Evolutionary conservation across 495 filamentous ascomycete genomes (phyloP).

Genomic region (Amniculicola lignicola): DNA sequence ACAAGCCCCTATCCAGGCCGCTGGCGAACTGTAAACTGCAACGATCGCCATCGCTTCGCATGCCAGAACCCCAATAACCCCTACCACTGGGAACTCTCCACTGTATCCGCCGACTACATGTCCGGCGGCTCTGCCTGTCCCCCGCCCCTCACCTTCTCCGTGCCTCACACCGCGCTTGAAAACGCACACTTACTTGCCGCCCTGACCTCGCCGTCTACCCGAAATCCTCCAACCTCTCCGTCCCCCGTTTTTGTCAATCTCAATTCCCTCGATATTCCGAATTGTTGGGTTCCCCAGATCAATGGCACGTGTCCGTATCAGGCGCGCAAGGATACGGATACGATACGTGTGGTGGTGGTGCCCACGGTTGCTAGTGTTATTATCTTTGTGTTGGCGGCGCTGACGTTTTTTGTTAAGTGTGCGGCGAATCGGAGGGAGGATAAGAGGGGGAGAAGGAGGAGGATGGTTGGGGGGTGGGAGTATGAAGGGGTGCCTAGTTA

Average conservation of each 20-base stretch:
- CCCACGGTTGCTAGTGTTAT: conserved; percentile 59
- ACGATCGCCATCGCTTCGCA: conserved; percentile 47
- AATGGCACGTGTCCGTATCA: conserved; percentile 56
- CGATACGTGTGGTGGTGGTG: conserved; percentile 53
- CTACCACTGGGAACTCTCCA: conserved; percentile 56
- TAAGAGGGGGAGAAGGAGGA: conserved; percentile 50
- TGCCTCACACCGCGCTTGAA: conserved; percentile 60
- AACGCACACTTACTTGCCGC: conserved; percentile 52
- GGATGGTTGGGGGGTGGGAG: conserved; percentile 57
- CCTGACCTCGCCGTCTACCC: neutral
- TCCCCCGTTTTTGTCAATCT: conserved; percentile 54
- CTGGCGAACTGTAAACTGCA: conserved; percentile 58
- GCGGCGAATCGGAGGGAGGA: conserved; percentile 56
- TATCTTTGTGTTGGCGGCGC: conserved; percentile 54
- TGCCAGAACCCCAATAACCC: conserved; percentile 51
- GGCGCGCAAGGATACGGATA: conserved; percentile 40
- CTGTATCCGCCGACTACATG: conserved; percentile 42
- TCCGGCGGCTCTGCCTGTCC: conserved; percentile 39
- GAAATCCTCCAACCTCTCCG: conserved; percentile 26
- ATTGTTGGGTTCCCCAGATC: conserved; percentile 59
- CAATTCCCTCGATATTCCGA: conserved; percentile 53
- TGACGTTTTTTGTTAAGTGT: conserved; percentile 64
- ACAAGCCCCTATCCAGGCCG: conserved; percentile 43
- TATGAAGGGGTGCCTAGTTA: conserved; percentile 61
- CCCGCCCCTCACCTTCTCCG: conserved; percentile 44